Conservation (phyloP, 306 rosid species). For the Casuarina cunninghamiana region DNA sequence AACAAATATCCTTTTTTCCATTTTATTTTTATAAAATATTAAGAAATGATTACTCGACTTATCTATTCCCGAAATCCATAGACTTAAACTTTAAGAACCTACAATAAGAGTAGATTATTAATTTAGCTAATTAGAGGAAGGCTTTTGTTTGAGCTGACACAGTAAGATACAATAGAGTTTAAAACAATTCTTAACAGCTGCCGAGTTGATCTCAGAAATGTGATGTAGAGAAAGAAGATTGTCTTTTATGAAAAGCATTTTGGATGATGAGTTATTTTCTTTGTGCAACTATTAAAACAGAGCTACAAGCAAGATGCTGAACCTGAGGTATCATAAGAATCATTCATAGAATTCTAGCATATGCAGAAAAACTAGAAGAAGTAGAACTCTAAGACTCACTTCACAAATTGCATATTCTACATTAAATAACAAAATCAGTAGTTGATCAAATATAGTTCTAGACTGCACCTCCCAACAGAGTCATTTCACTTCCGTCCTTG, state of each 20-base stretch:
- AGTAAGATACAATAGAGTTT: neutral
- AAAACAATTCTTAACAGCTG: neutral
- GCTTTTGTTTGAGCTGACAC: neutral
- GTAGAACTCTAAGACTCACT: neutral
- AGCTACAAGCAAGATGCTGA: neutral
- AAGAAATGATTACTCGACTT: neutral
- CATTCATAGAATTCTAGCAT: neutral
- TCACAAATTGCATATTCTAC: conserved; percentile 18
- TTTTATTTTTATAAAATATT: no score
- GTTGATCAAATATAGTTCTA: conserved; percentile 7
- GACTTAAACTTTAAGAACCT: neutral
- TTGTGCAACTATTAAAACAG: no score
- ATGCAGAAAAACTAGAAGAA: neutral
- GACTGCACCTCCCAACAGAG: conserved; percentile 74
- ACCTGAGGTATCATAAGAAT: neutral
- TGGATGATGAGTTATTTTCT: neutral
- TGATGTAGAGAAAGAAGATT: neutral
- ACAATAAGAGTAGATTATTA: neutral
- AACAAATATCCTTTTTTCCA: neutral
- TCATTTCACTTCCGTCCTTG: conserved; percentile 20
- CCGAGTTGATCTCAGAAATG: neutral
- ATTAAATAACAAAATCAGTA: conserved; percentile 8
- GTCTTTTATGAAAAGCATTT: neutral
- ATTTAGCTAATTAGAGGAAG: neutral
- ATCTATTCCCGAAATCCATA: neutral